These are phyloP conservation scores for Fusarium protoensiforme DNA, from an alignment of 2,329 filamentous ascomycete species.

Conservation along the genomic window DNA sequence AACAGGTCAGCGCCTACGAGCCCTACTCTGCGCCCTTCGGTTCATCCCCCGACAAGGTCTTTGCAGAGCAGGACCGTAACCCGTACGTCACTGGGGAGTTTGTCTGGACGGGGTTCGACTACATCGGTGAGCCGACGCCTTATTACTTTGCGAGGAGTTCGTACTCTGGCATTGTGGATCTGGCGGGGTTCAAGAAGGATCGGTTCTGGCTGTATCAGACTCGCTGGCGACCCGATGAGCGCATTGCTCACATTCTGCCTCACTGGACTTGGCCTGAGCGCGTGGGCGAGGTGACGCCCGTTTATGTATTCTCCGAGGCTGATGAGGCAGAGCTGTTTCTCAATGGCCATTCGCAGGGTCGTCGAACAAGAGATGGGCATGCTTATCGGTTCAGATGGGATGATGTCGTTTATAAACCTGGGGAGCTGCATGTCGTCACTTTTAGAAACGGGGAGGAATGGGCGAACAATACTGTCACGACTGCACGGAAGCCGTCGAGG, in stretches of 20 bases:
- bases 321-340: conserved; percentile 67
- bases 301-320: conserved; percentile 63
- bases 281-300: conserved; percentile 59
- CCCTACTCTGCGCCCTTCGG: conserved; percentile 60
- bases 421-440: conserved; percentile 58
- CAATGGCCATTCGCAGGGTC: conserved; percentile 59
- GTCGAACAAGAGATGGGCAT: conserved; percentile 46
- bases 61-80: conserved; percentile 58
- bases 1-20: conserved; percentile 62
- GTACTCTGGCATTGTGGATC: conserved; percentile 67
- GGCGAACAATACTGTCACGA: conserved; percentile 56
- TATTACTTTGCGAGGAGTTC: conserved; percentile 62
- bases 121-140: conserved; percentile 62
- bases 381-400: conserved; percentile 67
- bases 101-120: conserved; percentile 64
- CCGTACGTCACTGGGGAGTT: conserved; percentile 65
- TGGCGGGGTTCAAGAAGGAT: conserved; percentile 68
- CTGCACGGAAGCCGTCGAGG: conserved; percentile 52
- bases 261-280: conserved; percentile 67
- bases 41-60: conserved; percentile 64
- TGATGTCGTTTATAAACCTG: conserved; percentile 58
- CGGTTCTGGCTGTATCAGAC: conserved; percentile 66
- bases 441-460: conserved; percentile 60
- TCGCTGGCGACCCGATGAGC: conserved; percentile 60
- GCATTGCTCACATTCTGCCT: conserved; percentile 63